These are phyloP conservation scores for Tricharina praecox DNA, from an alignment of 495 filamentous ascomycete species.

Conservation along the genomic window DNA sequence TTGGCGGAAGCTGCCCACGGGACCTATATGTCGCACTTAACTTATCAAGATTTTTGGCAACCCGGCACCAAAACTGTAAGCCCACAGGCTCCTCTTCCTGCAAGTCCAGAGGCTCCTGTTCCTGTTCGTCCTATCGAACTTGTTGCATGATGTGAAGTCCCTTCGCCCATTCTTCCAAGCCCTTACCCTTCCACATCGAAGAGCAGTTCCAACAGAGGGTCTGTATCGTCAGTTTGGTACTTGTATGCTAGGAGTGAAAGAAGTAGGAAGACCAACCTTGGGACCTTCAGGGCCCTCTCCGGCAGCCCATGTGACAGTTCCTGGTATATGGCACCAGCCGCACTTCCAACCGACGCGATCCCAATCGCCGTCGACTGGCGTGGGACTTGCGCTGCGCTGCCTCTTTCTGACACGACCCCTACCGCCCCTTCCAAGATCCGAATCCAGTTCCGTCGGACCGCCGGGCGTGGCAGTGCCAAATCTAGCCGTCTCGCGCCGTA, in stretches of 20 bases:
- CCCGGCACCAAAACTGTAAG: neutral
- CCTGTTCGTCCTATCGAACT: no score
- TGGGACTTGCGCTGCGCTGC: conserved; percentile 73
- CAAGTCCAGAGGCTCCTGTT: no score
- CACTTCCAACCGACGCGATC: conserved; percentile 82
- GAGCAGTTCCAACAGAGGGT: conserved; percentile 92
- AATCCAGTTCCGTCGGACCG: conserved; percentile 49
- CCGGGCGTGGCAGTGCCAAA: conserved; percentile 38
- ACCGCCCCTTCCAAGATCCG: conserved; percentile 55
- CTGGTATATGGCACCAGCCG: conserved; percentile 74
- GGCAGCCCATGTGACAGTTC: conserved; percentile 82
- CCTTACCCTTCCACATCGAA: conserved; percentile 69
- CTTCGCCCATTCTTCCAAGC: conserved; percentile 64
- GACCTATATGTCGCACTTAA: no score
- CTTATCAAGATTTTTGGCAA: neutral
- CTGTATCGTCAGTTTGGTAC: conserved; percentile 31
- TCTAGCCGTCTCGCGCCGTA: conserved; percentile 78
- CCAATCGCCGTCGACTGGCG: conserved; percentile 47
- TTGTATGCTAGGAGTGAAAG: neutral
- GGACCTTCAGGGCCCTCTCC: conserved; percentile 75
- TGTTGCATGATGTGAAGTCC: conserved; percentile 28
- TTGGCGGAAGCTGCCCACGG: no score
- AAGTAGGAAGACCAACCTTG: conserved; percentile 43
- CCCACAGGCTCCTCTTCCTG: no score
- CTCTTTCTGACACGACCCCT: conserved; percentile 66